These are phyloP conservation scores for Neopestalotiopsis sp. DNA, from an alignment of 2,329 filamentous ascomycete species.

Conservation along the genomic window DNA sequence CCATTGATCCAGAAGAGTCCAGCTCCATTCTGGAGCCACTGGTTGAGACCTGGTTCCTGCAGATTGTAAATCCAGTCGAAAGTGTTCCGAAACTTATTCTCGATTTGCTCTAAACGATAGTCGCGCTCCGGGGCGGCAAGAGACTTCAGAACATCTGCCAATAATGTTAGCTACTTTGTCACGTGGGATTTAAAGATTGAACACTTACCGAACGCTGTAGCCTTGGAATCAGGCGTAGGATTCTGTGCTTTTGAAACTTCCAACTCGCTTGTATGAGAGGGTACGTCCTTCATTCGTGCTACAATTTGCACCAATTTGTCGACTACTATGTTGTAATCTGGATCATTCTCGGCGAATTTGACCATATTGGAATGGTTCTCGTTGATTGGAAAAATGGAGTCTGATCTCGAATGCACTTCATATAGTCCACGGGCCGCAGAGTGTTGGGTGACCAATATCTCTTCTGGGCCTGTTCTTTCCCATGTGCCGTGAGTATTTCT, in stretches of 20 bases:
- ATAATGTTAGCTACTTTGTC: not conserved
- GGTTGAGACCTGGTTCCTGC: not conserved
- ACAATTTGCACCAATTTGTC: slow-evolving; percentile 9
- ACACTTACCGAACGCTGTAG: not conserved
- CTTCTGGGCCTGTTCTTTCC: slow-evolving; percentile 20
- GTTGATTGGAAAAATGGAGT: slow-evolving; percentile 26
- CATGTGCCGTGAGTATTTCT: slow-evolving; percentile 19
- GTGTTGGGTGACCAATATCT: slow-evolving; percentile 25
- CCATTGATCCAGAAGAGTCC: slow-evolving; percentile 27
- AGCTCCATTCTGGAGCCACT: slow-evolving; percentile 20
- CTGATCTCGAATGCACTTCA: not conserved
- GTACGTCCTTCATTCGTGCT: not conserved
- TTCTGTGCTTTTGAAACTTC: not conserved
- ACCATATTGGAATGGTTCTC: slow-evolving; percentile 30
- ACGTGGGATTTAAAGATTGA: not conserved
- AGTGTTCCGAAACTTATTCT: slow-evolving; percentile 20
- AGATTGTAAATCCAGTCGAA: slow-evolving; percentile 24
- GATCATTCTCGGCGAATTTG: slow-evolving; percentile 24
- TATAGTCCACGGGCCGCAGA: slow-evolving; percentile 28
- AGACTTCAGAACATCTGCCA: slow-evolving; percentile 17
- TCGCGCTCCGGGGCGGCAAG: slow-evolving; percentile 13
- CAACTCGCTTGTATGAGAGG: not conserved
- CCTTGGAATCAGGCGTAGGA: not conserved
- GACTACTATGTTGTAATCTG: slow-evolving; percentile 15
- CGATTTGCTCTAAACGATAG: slow-evolving; percentile 21